Evolutionary conservation across 768 basidiomycete genomes (phyloP), one percentile per base, ranked within the genome.

Genomic region (Tricholoma terreum): DNA sequence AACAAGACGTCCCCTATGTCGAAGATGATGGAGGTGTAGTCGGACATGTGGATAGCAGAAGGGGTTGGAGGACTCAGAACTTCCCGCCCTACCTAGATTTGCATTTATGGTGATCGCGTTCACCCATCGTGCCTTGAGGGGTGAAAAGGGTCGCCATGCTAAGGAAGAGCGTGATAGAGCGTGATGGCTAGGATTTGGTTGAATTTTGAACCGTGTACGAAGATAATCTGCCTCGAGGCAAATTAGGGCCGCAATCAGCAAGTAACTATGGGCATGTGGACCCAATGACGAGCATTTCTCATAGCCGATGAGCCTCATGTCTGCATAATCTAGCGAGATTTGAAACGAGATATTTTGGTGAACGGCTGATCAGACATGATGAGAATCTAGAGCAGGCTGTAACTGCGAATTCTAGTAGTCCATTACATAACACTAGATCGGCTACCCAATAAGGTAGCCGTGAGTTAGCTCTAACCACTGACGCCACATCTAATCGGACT

Each of bases 1-100:
- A 84, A 83, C 48, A 83, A 71, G 6, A 83, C 82, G 61, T 83
- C 83, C 17, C 82, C 81, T 31, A 84, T 70, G 65, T 84, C 83
- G 65, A 82, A 77, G 61, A 84, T 76, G 60, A 82, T 67, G 9
- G 76, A 70, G 34, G 71, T 69, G 59, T 66, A 71, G 43, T 55
- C 45, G 27, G 58, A 21, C 62, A 61, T 64, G 1, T 50, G 21
- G 52, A 46, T 38, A 30, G 31, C 24, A 15, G 55, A 22, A 27
- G 50, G 40, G 30, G 15, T 48, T 54, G 3, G 45, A 30, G 27
- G 2, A 27, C 24, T 40, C n/a, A 40, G 40, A 54, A 22, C 5
- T 30, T 7, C 4, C 30, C 6, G 17, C 22, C 22, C 17, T 24
- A 15, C 12, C 17, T 24, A 21, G 45, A 42, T 50, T 27, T 45